These are phyloP conservation scores for Candida parachauliodes DNA, from an alignment of 805 yeast species.

Conservation along the genomic window DNA sequence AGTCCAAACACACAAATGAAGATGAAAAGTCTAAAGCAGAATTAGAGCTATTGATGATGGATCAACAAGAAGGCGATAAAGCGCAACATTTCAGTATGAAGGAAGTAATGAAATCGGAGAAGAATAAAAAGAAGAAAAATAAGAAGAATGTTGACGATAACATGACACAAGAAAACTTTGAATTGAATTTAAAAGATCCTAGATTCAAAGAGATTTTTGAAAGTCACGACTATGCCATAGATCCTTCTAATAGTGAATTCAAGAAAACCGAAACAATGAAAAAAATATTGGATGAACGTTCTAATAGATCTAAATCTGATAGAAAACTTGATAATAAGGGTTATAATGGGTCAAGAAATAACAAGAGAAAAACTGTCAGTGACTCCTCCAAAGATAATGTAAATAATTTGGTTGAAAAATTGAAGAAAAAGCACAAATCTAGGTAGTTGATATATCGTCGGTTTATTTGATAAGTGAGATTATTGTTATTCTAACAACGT, in stretches of 20 bases:
- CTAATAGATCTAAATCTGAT: slow-evolving; percentile 38
- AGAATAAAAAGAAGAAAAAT: slow-evolving; percentile 46
- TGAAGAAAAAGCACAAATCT: slow-evolving; percentile 40
- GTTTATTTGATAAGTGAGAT: too few relatives aligned
- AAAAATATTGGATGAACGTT: slow-evolving; percentile 72
- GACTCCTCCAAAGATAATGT: slow-evolving; percentile 12
- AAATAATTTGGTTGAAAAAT: slow-evolving; percentile 44
- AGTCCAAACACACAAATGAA: slow-evolving; percentile 14
- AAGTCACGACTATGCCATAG: slow-evolving; percentile 88
- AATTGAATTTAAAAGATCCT: slow-evolving; percentile 73
- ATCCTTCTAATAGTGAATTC: slow-evolving; percentile 87
- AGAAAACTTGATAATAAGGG: slow-evolving; percentile 11
- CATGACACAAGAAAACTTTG: slow-evolving; percentile 46
- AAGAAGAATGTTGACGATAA: slow-evolving; percentile 52
- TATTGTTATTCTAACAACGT: too few relatives aligned
- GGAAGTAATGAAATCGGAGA: slow-evolving; percentile 72
- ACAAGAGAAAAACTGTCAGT: slow-evolving; percentile 3
- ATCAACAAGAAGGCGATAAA: slow-evolving; percentile 48
- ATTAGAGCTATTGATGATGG: slow-evolving; percentile 70
- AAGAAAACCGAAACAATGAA: slow-evolving; percentile 87
- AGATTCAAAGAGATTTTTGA: slow-evolving; percentile 89
- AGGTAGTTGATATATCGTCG: too few relatives aligned
- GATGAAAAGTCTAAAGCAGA: slow-evolving; percentile 50
- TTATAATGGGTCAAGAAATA: slow-evolving; percentile 1
- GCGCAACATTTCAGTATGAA: slow-evolving; percentile 72